Percentiles rank a stretch among this genome's conserved stretches.
Evolutionary conservation across 768 basidiomycete species (phyloP).

Genomic region (Amanita brunnescens): DNA sequence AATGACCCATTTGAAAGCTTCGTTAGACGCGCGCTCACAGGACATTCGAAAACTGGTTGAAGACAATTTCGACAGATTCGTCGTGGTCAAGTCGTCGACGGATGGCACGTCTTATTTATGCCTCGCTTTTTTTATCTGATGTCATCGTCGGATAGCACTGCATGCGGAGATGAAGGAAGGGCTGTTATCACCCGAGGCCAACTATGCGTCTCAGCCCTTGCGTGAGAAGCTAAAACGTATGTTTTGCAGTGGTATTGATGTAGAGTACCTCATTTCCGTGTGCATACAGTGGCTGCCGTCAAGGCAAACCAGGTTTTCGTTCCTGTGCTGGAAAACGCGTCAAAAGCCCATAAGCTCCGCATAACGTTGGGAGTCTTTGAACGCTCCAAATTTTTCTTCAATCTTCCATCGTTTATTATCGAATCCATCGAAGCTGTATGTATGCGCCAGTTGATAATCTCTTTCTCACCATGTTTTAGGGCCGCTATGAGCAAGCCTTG

Average conservation of each 20-base stretch:
- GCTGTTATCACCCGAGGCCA: conserved; percentile 62
- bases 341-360: conserved; percentile 87
- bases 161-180: conserved; percentile 92
- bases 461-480: conserved; percentile 37
- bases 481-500: conserved; percentile 88
- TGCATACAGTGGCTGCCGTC: conserved; percentile 66
- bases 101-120: conserved; percentile 50
- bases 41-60: conserved; percentile 94
- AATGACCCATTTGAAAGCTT: conserved; percentile 60
- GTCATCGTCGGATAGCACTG: conserved; percentile 44
- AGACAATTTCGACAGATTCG: conserved; percentile 97
- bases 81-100: conserved; percentile 94
- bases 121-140: neutral
- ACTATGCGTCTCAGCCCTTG: conserved; percentile 77
- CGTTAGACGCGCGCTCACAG: conserved; percentile 86
- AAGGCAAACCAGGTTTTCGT: conserved; percentile 95
- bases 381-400: conserved; percentile 96
- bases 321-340: conserved; percentile 90
- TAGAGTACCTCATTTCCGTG: neutral
- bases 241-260: conserved; percentile 13
- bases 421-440: conserved; percentile 85
- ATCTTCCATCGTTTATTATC: conserved; percentile 83
- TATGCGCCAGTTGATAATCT: conserved; percentile 2
- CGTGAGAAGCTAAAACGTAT: conserved; percentile 80
- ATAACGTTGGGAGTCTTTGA: conserved; percentile 94